Evolutionary conservation across 2,329 filamentous ascomycete species (phyloP).

Genomic region (Rutstroemia sp.): DNA sequence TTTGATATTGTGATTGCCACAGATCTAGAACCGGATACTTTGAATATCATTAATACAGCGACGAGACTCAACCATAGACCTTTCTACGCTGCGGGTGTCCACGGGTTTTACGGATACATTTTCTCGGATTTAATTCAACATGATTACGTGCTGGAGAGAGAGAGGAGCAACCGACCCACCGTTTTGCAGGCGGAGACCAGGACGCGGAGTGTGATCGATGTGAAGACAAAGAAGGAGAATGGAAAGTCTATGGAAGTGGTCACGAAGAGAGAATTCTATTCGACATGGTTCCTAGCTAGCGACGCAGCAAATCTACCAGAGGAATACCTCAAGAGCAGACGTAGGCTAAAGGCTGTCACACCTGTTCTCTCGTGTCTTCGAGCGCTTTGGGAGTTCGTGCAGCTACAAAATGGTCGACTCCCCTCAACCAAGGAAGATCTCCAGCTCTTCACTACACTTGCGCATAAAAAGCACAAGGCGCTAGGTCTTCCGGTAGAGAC

Average conservation of each 20-base stretch:
- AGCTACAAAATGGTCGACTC: constrained; percentile 45
- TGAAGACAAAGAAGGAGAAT: constrained; percentile 63
- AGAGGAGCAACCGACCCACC: constrained; percentile 67
- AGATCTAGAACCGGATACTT: constrained; percentile 68
- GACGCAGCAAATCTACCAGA: constrained; percentile 64
- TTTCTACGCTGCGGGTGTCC: constrained; percentile 82
- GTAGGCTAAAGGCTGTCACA: constrained; percentile 68
- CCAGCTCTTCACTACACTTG: constrained; percentile 67
- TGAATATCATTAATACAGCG: constrained; percentile 77
- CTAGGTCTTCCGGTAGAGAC: constrained; percentile 63
- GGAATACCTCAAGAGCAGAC: constrained; percentile 61
- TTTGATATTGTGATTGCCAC: constrained; percentile 89
- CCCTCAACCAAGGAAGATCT: constrained; percentile 58
- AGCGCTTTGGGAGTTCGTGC: constrained; percentile 83
- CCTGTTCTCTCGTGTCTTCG: constrained; percentile 79
- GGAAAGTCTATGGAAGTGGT: constrained; percentile 74
- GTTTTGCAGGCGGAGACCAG: constrained; percentile 58
- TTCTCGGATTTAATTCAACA: constrained; percentile 91
- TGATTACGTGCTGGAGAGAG: constrained; percentile 80
- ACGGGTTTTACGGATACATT: constrained; percentile 90
- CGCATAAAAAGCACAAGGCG: constrained; percentile 70
- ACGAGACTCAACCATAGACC: constrained; percentile 70
- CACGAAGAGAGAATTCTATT: constrained; percentile 86
- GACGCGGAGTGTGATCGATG: constrained; percentile 67
- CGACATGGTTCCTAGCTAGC: constrained; percentile 76